These are phyloP conservation scores for Beauveria sp. DNA, from an alignment of 2,329 filamentous ascomycete species.

Conservation along the genomic window DNA sequence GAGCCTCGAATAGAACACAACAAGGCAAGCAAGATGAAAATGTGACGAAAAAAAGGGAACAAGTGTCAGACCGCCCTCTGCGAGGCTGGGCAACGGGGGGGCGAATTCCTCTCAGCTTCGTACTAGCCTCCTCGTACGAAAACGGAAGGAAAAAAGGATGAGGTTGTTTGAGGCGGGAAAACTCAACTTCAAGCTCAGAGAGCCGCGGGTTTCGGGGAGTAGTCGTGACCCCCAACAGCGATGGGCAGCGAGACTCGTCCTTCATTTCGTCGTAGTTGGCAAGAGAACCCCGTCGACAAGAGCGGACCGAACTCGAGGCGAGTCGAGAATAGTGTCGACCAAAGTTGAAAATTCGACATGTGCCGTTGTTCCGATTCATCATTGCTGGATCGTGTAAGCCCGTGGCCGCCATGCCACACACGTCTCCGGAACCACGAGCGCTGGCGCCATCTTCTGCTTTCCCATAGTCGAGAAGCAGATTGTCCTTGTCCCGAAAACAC, in stretches of 20 bases:
- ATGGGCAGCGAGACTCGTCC: conserved; percentile 1
- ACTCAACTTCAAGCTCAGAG: not conserved
- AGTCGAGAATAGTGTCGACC: not conserved
- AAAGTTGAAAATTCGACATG: not conserved
- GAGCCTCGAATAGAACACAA: not conserved
- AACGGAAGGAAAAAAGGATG: no score
- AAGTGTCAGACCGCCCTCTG: no score
- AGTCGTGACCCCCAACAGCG: not conserved
- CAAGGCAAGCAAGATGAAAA: not conserved
- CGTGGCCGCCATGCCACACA: not conserved
- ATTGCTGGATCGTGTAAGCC: not conserved
- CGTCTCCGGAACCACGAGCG: not conserved
- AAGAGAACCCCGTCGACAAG: not conserved
- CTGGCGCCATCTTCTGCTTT: not conserved
- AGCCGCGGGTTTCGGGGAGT: not conserved
- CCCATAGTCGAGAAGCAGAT: not conserved
- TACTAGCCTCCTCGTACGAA: not conserved
- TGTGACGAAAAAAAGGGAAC: not conserved
- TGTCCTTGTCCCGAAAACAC: not conserved
- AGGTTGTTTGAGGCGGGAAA: not conserved
- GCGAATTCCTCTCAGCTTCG: not conserved
- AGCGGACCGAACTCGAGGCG: not conserved
- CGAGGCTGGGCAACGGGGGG: no score
- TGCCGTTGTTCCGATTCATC: no score
- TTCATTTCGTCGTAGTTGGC: not conserved